These are phyloP conservation scores for Linnemannia zychae DNA, from an alignment of 192 early-diverging fungal genomes.

Conservation along the genomic window DNA sequence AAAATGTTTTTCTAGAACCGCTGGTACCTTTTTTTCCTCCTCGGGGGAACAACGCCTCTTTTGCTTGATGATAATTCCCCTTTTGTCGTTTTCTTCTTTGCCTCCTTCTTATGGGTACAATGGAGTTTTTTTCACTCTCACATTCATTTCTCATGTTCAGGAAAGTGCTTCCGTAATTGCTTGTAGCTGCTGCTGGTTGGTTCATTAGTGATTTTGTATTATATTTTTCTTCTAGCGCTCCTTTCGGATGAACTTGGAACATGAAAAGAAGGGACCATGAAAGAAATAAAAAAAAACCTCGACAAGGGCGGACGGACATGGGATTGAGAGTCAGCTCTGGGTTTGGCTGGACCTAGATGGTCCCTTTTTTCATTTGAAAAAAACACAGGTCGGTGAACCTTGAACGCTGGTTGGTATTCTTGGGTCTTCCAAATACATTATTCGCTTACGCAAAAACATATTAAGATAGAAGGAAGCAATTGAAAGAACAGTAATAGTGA, in stretches of 20 bases:
- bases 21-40: no score
- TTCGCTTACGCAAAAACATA: not conserved
- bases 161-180: not conserved
- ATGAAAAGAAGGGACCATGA: not conserved
- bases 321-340: not conserved
- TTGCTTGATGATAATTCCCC: not conserved
- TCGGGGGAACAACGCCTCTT: not conserved
- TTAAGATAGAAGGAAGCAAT: not conserved
- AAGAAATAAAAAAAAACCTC: not conserved
- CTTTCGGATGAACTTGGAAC: not conserved
- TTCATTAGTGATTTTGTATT: not conserved
- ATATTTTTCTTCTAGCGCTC: not conserved
- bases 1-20: not conserved
- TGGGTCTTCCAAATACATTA: not conserved
- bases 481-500: not conserved
- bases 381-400: not conserved
- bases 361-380: not conserved
- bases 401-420: not conserved
- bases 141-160: not conserved
- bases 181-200: not conserved
- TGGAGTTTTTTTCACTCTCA: not conserved
- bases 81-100: not conserved
- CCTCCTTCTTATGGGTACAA: not conserved
- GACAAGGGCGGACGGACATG: not conserved
- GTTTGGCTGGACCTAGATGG: not conserved